Evolutionary conservation across 2,329 filamentous ascomycete genomes (phyloP).

Genomic region (Emericellopsis cladophorae): DNA sequence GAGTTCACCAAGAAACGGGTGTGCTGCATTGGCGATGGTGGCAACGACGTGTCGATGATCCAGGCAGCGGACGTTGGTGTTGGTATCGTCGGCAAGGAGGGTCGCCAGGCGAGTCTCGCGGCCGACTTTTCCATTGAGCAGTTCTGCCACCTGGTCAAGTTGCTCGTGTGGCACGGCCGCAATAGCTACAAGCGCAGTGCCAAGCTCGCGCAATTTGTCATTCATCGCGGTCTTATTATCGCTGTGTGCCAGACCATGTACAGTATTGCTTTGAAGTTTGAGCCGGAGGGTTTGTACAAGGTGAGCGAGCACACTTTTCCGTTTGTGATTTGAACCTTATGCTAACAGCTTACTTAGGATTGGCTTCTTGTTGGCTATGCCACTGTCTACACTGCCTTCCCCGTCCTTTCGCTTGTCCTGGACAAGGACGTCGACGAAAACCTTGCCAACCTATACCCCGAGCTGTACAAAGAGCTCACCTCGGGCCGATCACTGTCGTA

Average conservation of each 20-base stretch:
- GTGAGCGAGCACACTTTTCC: conserved; percentile 17
- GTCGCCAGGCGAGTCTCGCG: conserved; percentile 83
- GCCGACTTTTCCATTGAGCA: conserved; percentile 96
- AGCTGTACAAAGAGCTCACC: conserved; percentile 96
- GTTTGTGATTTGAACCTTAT: neutral
- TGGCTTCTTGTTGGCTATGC: conserved; percentile 97
- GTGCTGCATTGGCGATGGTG: conserved; percentile 94
- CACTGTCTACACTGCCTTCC: conserved; percentile 86
- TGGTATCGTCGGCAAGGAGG: conserved; percentile 96
- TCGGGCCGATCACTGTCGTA: conserved; percentile 78
- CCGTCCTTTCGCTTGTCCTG: conserved; percentile 85
- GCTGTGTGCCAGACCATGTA: conserved; percentile 95
- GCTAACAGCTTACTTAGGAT: conserved; percentile 37
- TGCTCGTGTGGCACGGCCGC: conserved; percentile 96
- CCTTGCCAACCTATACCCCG: conserved; percentile 87
- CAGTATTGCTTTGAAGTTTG: conserved; percentile 83
- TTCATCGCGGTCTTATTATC: conserved; percentile 92
- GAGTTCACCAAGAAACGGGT: conserved; percentile 88
- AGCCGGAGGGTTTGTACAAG: conserved; percentile 88
- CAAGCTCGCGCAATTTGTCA: conserved; percentile 95
- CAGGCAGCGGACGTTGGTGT: conserved; percentile 96
- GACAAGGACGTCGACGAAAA: conserved; percentile 93
- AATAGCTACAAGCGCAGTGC: conserved; percentile 95
- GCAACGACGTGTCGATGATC: conserved; percentile 98
- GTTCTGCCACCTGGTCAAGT: conserved; percentile 87